Percentiles rank a stretch among this genome's conserved stretches.
Conservation (phyloP, 2,329 filamentous ascomycete genomes). For the Pestalotiopsis fici region DNA sequence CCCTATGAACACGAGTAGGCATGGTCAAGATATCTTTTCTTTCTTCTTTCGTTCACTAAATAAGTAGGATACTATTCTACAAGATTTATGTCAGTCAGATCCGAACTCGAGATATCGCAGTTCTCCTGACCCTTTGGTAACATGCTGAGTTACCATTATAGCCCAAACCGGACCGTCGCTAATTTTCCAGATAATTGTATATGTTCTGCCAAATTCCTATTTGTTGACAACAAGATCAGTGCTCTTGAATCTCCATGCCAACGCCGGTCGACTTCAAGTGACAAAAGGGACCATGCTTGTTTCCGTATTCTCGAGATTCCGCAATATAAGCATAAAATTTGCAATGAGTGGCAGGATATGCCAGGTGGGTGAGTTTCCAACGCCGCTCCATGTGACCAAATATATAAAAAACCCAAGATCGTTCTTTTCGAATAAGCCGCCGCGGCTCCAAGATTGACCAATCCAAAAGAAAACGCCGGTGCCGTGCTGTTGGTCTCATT, state of each 20-base stretch:
- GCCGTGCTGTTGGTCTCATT: conserved; percentile 1
- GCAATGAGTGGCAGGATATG: conserved; percentile 4
- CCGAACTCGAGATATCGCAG: not conserved
- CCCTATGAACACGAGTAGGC: too few relatives aligned
- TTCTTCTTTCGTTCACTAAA: not conserved
- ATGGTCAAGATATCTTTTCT: not conserved
- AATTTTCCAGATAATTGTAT: not conserved
- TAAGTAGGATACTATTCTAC: not conserved
- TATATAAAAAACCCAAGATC: not conserved
- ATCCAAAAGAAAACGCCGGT: conserved; percentile 5
- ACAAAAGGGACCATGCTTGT: not conserved
- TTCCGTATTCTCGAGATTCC: not conserved
- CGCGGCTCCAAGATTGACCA: not conserved
- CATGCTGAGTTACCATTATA: not conserved
- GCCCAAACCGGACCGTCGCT: not conserved
- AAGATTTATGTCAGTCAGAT: not conserved
- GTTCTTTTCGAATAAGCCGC: not conserved
- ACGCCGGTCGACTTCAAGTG: not conserved
- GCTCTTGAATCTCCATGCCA: not conserved
- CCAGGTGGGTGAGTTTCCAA: conserved; percentile 6
- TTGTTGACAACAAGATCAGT: not conserved
- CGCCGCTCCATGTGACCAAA: not conserved
- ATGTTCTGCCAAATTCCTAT: not conserved
- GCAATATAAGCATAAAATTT: not conserved
- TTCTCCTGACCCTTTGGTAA: not conserved